Evolutionary conservation across 208 protist species (phyloP).

Genomic region (Leishmania lainsoni): DNA sequence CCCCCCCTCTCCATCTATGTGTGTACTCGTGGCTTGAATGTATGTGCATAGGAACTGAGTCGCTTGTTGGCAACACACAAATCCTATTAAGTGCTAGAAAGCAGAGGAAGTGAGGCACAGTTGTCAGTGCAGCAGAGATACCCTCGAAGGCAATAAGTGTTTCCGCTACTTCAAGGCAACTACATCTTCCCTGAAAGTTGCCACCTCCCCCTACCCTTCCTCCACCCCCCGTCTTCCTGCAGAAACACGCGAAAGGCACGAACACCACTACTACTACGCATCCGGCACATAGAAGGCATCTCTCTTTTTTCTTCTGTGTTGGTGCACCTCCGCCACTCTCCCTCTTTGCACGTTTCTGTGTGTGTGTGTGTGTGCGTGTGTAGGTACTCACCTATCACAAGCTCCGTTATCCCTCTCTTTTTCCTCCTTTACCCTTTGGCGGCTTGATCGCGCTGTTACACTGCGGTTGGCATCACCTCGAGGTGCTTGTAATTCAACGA

Average conservation of each 20-base stretch:
- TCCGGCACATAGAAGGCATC: not conserved
- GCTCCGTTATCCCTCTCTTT: not conserved
- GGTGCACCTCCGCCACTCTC: not conserved
- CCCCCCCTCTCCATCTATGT: not conserved
- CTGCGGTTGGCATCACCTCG: not conserved
- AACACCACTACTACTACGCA: not conserved
- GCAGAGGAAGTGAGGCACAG: not conserved
- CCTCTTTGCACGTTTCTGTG: not conserved
- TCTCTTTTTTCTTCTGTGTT: not conserved
- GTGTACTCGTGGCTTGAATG: not conserved
- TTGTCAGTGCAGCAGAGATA: not conserved
- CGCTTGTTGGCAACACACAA: not conserved
- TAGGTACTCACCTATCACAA: not conserved
- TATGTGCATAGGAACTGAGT: not conserved
- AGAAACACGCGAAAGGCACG: not conserved
- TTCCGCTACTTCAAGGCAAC: not conserved
- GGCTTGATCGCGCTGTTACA: not conserved
- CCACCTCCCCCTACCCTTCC: not conserved
- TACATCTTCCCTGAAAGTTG: not conserved
- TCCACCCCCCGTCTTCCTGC: not conserved
- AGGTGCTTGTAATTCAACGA: not conserved
- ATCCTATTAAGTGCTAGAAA: not conserved
- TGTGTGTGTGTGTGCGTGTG: not conserved
- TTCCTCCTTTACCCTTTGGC: not conserved
- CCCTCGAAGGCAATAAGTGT: not conserved